These are phyloP conservation scores for Aspergillus haitiensis DNA, from an alignment of 495 filamentous ascomycete species.

Conservation along the genomic window DNA sequence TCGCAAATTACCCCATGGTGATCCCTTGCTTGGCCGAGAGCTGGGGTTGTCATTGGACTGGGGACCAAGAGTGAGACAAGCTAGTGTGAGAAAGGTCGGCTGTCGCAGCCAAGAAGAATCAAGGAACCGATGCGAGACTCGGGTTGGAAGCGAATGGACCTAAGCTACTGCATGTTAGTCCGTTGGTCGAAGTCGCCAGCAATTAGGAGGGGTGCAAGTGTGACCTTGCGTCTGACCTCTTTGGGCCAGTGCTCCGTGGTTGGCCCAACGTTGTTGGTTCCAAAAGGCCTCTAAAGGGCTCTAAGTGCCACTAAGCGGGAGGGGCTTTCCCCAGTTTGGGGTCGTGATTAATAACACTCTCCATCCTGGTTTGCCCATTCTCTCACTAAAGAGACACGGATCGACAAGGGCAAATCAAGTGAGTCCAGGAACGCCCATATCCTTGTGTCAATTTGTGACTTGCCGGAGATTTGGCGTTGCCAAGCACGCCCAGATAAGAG, in stretches of 20 bases:
- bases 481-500: neutral
- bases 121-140: neutral
- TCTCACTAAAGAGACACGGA: neutral
- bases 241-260: constrained; percentile 20
- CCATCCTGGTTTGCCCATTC: constrained; percentile 3
- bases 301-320: constrained; percentile 8
- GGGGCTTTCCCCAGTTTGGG: neutral
- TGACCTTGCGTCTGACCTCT: constrained; percentile 11
- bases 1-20: constrained; percentile 25
- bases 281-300: neutral
- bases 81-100: neutral
- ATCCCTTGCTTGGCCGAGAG: constrained; percentile 15
- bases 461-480: neutral
- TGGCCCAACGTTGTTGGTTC: neutral
- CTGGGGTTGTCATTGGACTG: constrained; percentile 13
- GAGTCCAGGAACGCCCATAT: constrained; percentile 1
- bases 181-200: constrained; percentile 19
- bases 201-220: constrained; percentile 1
- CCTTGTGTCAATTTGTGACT: neutral
- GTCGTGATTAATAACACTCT: constrained; percentile 4
- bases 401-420: constrained; percentile 4
- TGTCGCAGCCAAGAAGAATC: neutral
- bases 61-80: constrained; percentile 14
- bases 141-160: constrained; percentile 4
- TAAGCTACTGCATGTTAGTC: neutral